Base-by-base conservation (phyloP, 2,329 filamentous ascomycete genomes). In the Oidium heveae region DNA sequence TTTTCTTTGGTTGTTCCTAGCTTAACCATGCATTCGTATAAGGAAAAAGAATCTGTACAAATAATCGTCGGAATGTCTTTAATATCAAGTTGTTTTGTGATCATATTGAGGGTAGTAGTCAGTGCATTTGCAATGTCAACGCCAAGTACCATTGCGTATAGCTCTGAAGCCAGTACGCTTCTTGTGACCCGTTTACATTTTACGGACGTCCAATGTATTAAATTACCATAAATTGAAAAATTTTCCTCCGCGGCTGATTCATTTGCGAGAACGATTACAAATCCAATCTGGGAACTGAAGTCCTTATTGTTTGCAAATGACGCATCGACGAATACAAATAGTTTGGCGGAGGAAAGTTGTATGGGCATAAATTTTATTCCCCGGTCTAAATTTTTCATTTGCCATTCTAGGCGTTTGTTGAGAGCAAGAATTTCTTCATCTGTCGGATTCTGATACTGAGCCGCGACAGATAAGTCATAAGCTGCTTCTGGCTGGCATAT, bases 121-220 rank as follows among this genome's bases (percentile, higher is more conserved):
- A 46, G 20, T 22, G n/a, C 20, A 22, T 22, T 46, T 5, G 43
- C n/a, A 18, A 46, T 51, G 33, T 59, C 54, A 15, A 58, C 33
- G n/a, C 56, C 55, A 1, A 0, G 12, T 12, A 56, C 49, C 46
- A 59, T 56, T 0, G 33, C 47, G 24, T 56, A 58, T 8, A 59
- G n/a, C 33, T 59, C 47, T 8, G 32, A 56, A 15, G 53, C 51
- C 20, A 60, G 24, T 8, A 24, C 47, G 41, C 53, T 58, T 9
- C 50, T 16, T 1, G 52, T 59, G 33, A 59, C 55, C 28, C 55
- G 1, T 24, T 55, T 57, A 3, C 2, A 47, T 9, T 47, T 47
- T 2, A 24, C 28, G 1, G 43, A 47, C 7, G 10, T 47, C 18
- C 43, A 47, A 24, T 22, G 18, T 22, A 47, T 13, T 12, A 47